A percentile compares a stretch with the other conserved stretches of the same genome.
Conservation (phyloP, 495 filamentous ascomycete genomes). For the Cenococcum geophilum region DNA sequence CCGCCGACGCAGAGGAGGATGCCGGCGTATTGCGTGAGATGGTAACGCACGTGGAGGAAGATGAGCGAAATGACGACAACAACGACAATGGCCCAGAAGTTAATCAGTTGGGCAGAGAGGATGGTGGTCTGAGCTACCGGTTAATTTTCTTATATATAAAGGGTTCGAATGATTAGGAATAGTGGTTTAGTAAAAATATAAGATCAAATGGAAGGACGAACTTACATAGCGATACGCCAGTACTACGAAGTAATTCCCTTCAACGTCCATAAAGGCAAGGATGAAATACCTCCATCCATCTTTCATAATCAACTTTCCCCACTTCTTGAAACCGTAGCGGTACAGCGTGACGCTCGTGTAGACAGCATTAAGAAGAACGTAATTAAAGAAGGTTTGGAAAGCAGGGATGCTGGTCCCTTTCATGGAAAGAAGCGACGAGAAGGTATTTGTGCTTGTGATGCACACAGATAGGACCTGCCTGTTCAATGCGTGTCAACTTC, state of each 20-base stretch:
- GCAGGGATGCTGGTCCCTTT: constrained; percentile 82
- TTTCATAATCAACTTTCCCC: constrained; percentile 52
- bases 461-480: constrained; percentile 81
- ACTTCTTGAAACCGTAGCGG: constrained; percentile 69
- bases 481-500: constrained; percentile 4
- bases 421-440: constrained; percentile 64
- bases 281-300: constrained; percentile 95
- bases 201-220: not conserved
- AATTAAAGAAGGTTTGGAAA: constrained; percentile 94
- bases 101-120: constrained; percentile 87
- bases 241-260: constrained; percentile 97
- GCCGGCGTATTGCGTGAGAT: constrained; percentile 70
- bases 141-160: not conserved
- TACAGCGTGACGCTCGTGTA: constrained; percentile 81
- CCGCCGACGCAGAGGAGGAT: constrained; percentile 89
- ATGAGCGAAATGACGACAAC: constrained; percentile 81
- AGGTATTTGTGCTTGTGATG: constrained; percentile 84
- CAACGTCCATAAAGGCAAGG: constrained; percentile 84
- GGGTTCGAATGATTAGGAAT: not conserved
- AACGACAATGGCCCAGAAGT: constrained; percentile 97
- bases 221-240: constrained; percentile 74
- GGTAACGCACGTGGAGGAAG: constrained; percentile 82
- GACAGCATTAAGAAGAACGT: constrained; percentile 72
- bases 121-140: constrained; percentile 54
- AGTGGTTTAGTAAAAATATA: not conserved